Evolutionary conservation across 2,329 filamentous ascomycete genomes (phyloP), one percentile per base, ranked within the genome.

Genomic region (Botrytis cinerea): DNA sequence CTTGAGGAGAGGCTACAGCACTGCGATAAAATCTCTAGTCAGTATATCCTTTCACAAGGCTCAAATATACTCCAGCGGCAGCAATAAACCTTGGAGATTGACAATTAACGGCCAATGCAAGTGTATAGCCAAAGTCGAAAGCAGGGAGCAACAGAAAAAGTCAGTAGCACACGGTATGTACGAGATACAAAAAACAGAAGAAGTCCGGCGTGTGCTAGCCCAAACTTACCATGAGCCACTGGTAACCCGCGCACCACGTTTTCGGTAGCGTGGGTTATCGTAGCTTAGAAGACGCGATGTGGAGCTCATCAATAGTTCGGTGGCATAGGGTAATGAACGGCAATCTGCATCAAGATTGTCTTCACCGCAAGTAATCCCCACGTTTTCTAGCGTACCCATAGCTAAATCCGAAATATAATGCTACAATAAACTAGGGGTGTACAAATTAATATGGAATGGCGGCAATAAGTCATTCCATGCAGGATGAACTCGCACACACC

Each of bases 211-310:
- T 8, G 14, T 16, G n/a, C 51, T 28, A 54, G n/a, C n/a, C n/a
- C n/a, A 28, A 54, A 54, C 51, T 54, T 28, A 9, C 14, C n/a
- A n/a, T 28, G n/a, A 16, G n/a, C 51, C 25, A 54, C 51, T 28
- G 14, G 51, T n/a, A 54, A 54, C n/a, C n/a, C 14, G 51, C n/a
- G 28, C 51, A 54, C 51, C 51, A 54, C 51, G 51, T 54, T n/a
- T 54, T 54, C 51, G 48, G 25, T 51, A 51, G 48, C 48, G 48
- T 51, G 48, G 48, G 48, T 51, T 51, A 6, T 51, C 48, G 48
- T 51, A 51, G 48, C 51, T 54, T 54, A 38, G 38, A n/a, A 57
- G 48, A 57, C n/a, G 51, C 51, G n/a, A 57, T 57, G 51, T 57
- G 51, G 51, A 57, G 51, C 51, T 28, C 14, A 57, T 57, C 51